Base-by-base conservation (phyloP, 2,329 filamentous ascomycete species). In the Ophiostoma sp. region DNA sequence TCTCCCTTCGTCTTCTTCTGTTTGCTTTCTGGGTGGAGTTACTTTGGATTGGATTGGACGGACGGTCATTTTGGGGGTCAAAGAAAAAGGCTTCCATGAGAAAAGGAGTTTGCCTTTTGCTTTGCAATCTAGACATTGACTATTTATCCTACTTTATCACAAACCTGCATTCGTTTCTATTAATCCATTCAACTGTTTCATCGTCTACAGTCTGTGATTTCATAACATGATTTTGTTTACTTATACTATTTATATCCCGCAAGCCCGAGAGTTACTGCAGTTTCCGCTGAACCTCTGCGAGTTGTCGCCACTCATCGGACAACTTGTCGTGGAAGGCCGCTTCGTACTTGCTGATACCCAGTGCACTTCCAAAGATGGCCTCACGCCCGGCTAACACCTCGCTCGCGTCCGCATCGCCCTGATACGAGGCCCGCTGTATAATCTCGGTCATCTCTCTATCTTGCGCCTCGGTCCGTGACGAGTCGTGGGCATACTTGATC, bases 381-480 rank as follows among this genome's bases (percentile, higher is more conserved):
- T 73, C 68, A 48, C 71, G 63, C 73, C 77, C 77, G 9, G 72
- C 72, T 36, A 76, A 8, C 2, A 22, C 15, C 7, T 42, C 25
- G 22, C 12, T 55, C 31, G 81, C 81, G 2, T 76, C 50, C 8
- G 22, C 76, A 5, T 76, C 68, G 0, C 78, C 80, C 31, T 78
- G 80, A 2, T 80, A 73, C 0, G 82, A 82, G 7, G 82, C 82
- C 69, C 78, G 70, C 8, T 73, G 52, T n/a, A 75, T 72, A 66
- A 75, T 45, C n/a, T 9, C 17, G 22, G 74, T 71, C 2, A 63
- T 6, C 22, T 71, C 70, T 3, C 77, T 77, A 2, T 74, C 69
- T 36, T 76, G 72, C 52, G 79, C 77, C 59, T 79, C 75, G 6
- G 77, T 76, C 17, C 77, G 73, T 57, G 25, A 3, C 28, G 22